phyloP scores from a whole-genome alignment of 2,329 filamentous ascomycete species.

The Beauveria caledonica region DNA sequence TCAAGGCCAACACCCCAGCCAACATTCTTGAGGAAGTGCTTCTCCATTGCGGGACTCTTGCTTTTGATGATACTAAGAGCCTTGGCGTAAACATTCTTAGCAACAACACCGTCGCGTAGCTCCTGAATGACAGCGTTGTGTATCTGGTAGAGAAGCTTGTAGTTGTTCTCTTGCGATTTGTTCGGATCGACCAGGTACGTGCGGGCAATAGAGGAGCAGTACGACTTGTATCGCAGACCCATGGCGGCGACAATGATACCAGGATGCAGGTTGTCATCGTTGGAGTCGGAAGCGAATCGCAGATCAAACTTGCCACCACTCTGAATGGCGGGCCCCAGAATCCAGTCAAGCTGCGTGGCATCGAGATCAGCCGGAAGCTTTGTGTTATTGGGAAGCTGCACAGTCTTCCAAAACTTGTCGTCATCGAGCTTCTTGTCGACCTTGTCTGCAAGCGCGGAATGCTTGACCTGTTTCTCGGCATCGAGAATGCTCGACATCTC shows the following conservation, averaged over 20 bases:
- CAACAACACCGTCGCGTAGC: constrained; percentile 74
- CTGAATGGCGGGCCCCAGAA: constrained; percentile 81
- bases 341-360: constrained; percentile 84
- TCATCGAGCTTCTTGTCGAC: constrained; percentile 90
- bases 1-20: constrained; percentile 92
- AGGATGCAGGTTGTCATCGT: constrained; percentile 75
- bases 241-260: constrained; percentile 91
- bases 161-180: constrained; percentile 89
- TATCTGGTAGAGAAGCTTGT: constrained; percentile 76
- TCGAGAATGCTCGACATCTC: constrained; percentile 96
- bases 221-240: constrained; percentile 91
- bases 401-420: constrained; percentile 81
- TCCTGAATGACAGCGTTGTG: constrained; percentile 89
- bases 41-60: constrained; percentile 92
- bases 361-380: constrained; percentile 87
- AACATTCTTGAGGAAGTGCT: constrained; percentile 88
- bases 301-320: constrained; percentile 94
- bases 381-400: constrained; percentile 57
- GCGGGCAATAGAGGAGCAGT: constrained; percentile 83
- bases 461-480: constrained; percentile 93
- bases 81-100: constrained; percentile 88
- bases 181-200: constrained; percentile 97
- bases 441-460: constrained; percentile 76
- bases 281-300: constrained; percentile 68
- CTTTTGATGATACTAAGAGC: constrained; percentile 70